phyloP scores from a whole-genome alignment of 2,329 filamentous ascomycete species.

The Graphilbum ipis-grandicollis region DNA sequence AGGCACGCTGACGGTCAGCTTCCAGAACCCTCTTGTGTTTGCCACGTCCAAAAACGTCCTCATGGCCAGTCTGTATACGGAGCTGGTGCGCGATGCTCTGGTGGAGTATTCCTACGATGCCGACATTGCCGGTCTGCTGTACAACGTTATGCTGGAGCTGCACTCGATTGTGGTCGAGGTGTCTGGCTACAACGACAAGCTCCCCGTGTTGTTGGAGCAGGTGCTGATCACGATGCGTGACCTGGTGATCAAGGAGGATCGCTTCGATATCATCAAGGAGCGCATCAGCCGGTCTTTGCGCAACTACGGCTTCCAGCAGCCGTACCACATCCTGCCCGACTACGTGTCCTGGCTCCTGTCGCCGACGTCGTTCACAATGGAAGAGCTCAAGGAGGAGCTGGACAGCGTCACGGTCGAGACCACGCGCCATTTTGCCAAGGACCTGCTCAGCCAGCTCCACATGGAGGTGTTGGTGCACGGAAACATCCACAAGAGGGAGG shows the following conservation, averaged over 20 bases:
- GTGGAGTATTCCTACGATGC: constrained; percentile 94
- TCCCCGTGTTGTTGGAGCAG: constrained; percentile 77
- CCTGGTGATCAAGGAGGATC: constrained; percentile 65
- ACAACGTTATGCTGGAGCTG: constrained; percentile 55
- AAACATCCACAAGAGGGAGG: constrained; percentile 89
- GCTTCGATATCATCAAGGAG: constrained; percentile 86
- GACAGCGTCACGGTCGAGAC: constrained; percentile 56
- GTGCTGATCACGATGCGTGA: constrained; percentile 72
- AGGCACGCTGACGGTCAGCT: constrained; percentile 66
- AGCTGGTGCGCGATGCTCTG: constrained; percentile 73
- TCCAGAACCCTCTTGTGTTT: constrained; percentile 64
- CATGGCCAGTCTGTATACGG: constrained; percentile 64
- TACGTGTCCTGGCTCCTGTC: constrained; percentile 67
- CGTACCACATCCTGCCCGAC: constrained; percentile 74
- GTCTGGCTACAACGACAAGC: constrained; percentile 91
- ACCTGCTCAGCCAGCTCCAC: constrained; percentile 67
- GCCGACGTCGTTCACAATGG: constrained; percentile 61
- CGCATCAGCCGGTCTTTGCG: constrained; percentile 57
- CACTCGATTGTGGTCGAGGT: constrained; percentile 64
- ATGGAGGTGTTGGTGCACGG: constrained; percentile 82
- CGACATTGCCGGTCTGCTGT: constrained; percentile 76
- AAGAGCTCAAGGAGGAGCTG: constrained; percentile 64
- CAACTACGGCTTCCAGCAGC: constrained; percentile 77
- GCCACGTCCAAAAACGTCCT: constrained; percentile 63
- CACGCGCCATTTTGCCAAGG: constrained; percentile 60